Percentiles rank a stretch among this genome's conserved stretches.
Conservation (phyloP, 805 yeast species). For the Zygotorulaspora danielsina region DNA sequence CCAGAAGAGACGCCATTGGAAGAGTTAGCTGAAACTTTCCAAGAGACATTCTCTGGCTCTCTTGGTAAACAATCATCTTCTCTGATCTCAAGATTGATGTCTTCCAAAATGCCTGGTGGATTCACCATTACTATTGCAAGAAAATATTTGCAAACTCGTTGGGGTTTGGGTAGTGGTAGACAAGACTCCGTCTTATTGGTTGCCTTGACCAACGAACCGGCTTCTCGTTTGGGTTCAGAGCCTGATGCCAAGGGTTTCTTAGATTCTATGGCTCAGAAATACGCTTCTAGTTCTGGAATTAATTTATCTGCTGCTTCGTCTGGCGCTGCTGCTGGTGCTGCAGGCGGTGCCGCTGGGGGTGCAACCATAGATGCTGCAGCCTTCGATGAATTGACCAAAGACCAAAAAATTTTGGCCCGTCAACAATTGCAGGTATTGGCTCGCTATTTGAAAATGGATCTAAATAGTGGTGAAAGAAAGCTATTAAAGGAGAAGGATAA, state of each 20-base stretch:
- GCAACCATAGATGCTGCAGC: slow-evolving; percentile 95
- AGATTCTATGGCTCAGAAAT: slow-evolving; percentile 76
- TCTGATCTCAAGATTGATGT: slow-evolving; percentile 81
- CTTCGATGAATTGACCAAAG: slow-evolving; percentile 59
- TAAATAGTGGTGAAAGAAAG: slow-evolving; percentile 85
- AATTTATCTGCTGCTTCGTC: slow-evolving; percentile 66
- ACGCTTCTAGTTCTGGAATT: slow-evolving; percentile 79
- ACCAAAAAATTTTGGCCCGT: slow-evolving; percentile 46
- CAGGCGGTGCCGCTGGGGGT: slow-evolving; percentile 63
- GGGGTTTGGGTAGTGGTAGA: slow-evolving; percentile 91
- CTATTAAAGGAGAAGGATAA: slow-evolving; percentile 76
- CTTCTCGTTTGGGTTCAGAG: slow-evolving; percentile 79
- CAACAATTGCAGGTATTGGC: slow-evolving; percentile 83
- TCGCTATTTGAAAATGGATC: slow-evolving; percentile 87
- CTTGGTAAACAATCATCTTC: slow-evolving; percentile 93
- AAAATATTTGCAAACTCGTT: slow-evolving; percentile 84
- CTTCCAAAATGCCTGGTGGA: slow-evolving; percentile 99
- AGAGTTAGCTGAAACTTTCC: slow-evolving; percentile 94
- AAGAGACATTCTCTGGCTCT: slow-evolving; percentile 80
- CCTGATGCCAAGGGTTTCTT: slow-evolving; percentile 86
- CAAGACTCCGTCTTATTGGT: slow-evolving; percentile 84
- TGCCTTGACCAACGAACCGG: slow-evolving; percentile 88
- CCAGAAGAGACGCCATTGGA: slow-evolving; percentile 97
- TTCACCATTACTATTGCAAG: slow-evolving; percentile 88
- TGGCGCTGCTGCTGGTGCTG: slow-evolving; percentile 47